Percentiles rank a stretch among this genome's conserved stretches.
Conservation (phyloP, 164 flowering plant species). For the Macadamia integrifolia region DNA sequence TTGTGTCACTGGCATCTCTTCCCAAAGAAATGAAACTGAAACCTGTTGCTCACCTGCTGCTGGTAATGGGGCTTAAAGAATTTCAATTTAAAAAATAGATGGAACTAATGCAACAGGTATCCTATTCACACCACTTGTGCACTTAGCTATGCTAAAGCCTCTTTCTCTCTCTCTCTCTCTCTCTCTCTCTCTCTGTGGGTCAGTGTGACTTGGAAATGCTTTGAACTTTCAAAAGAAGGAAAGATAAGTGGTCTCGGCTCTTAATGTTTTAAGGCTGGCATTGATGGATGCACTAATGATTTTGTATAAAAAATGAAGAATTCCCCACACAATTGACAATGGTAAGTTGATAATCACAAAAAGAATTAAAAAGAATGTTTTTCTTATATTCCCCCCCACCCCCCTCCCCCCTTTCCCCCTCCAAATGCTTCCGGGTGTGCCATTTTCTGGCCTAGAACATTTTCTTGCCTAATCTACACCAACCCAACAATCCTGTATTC, state of each 20-base stretch:
- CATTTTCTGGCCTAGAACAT: too few relatives aligned
- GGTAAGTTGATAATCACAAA: slow-evolving; percentile 19
- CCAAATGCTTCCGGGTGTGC: too few relatives aligned
- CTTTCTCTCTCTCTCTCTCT: slow-evolving; percentile 16
- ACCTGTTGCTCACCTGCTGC: slow-evolving; percentile 33
- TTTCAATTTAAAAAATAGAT: neutral
- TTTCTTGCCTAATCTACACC: too few relatives aligned
- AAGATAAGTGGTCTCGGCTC: neutral
- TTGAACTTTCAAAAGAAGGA: neutral
- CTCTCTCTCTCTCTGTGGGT: neutral
- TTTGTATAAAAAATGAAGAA: slow-evolving; percentile 31
- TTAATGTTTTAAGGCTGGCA: neutral
- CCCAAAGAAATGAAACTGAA: slow-evolving; percentile 81
- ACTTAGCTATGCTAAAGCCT: too few relatives aligned
- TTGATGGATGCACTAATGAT: slow-evolving; percentile 24
- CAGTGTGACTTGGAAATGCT: neutral
- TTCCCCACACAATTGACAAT: slow-evolving; percentile 22
- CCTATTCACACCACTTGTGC: too few relatives aligned
- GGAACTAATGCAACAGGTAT: too few relatives aligned
- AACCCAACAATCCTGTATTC: too few relatives aligned
- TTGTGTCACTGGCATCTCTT: slow-evolving; percentile 71
- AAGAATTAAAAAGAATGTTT: slow-evolving; percentile 46
- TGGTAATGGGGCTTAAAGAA: neutral
- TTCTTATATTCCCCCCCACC: slow-evolving; percentile 8
- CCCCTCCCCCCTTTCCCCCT: too few relatives aligned